Evolutionary conservation across 345 rosid genomes (phyloP), one percentile per base, ranked within the genome.

Genomic region (Eucalyptus melliodora): DNA sequence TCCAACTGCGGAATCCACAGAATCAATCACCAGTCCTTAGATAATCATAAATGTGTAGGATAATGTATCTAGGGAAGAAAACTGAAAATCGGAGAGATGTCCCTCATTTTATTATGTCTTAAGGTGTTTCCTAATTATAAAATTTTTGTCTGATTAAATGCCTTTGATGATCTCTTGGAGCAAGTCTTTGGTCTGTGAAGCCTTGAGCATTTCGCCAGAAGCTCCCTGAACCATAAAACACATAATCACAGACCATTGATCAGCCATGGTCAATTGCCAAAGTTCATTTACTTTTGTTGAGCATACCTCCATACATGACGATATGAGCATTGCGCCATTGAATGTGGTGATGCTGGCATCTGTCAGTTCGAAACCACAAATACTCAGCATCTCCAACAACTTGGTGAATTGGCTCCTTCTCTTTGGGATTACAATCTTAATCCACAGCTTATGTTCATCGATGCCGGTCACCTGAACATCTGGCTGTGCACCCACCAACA

Each of bases 361-460:
- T 80, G 89, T 91, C 50, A 95, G 92, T 90, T 95, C 96, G 26
- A 97, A 86, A 40, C 98, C 99, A 15, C 93, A 86, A 65, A 44
- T 89, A 87, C 88, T 90, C 92, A 96, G 90, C 87, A 93, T 93
- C 87, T 97, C 98, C 88, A 96, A 85, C 91, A 96, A 89, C 89
- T 90, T 93, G 17, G 95, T 92, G 92, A 98, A 94, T n/a, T 93
- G 89, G 21, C 97, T 95, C 59, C 27, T 87, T 91, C 88, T 96
- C 92, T 95, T 96, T 94, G 91, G 94, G 45, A 93, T 82, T 40
- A 91, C 56, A 34, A 98, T 94, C 95, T 95, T 98, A 60, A 97
- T 93, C 98, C 97, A 94, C 51, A 92, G 90, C 91, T 93, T 96
- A 31, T 92, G 91, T 87, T 92, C 95, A 81, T 93, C 94, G 16